Evolutionary conservation across 2,329 filamentous ascomycete genomes (phyloP).

Genomic region (Aciculosporium take): DNA sequence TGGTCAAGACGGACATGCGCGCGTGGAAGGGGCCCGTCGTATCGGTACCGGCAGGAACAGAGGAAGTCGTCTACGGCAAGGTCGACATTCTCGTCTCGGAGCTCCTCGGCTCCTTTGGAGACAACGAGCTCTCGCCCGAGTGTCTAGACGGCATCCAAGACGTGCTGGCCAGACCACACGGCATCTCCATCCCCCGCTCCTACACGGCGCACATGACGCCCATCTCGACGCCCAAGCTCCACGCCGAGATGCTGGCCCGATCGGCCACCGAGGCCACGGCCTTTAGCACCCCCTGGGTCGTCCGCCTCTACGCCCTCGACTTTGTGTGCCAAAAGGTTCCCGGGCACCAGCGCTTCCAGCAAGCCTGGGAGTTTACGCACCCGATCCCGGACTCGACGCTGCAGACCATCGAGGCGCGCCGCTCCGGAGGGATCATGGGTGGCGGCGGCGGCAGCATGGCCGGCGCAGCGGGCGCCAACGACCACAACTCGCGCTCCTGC

Average conservation of each 20-base stretch:
- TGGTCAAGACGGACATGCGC: conserved; percentile 95
- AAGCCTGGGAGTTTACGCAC: conserved; percentile 69
- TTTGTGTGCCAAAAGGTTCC: conserved; percentile 56
- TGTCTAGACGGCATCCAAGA: conserved; percentile 93
- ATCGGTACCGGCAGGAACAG: conserved; percentile 21
- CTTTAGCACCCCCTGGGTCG: conserved; percentile 87
- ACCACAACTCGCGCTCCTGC: conserved; percentile 77
- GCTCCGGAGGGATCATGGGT: conserved; percentile 48
- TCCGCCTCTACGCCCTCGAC: conserved; percentile 81
- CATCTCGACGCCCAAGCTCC: conserved; percentile 72
- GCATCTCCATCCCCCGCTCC: conserved; percentile 83
- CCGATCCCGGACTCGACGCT: conserved; percentile 50
- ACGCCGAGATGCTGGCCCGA: conserved; percentile 63
- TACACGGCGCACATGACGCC: conserved; percentile 94
- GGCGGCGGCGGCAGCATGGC: conserved; percentile 60
- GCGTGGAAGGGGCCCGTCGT: conserved; percentile 74
- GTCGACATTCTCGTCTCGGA: conserved; percentile 93
- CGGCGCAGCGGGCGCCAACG: conserved; percentile 68
- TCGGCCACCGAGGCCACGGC: conserved; percentile 49
- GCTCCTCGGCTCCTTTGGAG: conserved; percentile 84
- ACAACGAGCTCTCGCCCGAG: conserved; percentile 94
- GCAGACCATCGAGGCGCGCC: conserved; percentile 38
- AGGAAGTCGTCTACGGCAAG: conserved; percentile 40
- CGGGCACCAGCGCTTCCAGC: conserved; percentile 51
- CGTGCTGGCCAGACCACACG: conserved; percentile 61